Conservation (phyloP, 2,329 filamentous ascomycete species). For the Aureobasidium sp. region DNA sequence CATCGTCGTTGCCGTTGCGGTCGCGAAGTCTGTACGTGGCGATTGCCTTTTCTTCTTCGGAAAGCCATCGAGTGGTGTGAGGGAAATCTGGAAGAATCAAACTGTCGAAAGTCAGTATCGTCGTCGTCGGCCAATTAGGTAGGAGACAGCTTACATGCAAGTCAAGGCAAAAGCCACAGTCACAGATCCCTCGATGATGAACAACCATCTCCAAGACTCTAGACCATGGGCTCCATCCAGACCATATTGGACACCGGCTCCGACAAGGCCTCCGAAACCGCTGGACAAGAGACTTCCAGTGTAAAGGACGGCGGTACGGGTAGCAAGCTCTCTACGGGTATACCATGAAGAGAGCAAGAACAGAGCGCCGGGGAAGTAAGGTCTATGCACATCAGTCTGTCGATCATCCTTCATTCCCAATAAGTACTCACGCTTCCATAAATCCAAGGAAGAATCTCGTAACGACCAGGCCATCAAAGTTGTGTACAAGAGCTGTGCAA, state of each 20-base stretch:
- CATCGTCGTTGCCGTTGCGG: neutral
- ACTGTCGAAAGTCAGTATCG: neutral
- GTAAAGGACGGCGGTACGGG: constrained; percentile 30
- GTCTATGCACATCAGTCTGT: neutral
- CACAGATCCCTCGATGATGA: constrained; percentile 24
- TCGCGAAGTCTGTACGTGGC: constrained; percentile 10
- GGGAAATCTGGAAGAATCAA: constrained; percentile 52
- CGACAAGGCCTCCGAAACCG: constrained; percentile 34
- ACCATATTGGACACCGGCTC: constrained; percentile 26
- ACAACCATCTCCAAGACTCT: constrained; percentile 35
- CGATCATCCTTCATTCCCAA: neutral
- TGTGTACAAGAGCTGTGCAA: constrained; percentile 42
- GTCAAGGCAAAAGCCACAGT: neutral
- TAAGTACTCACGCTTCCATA: constrained; percentile 34
- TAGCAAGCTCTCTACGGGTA: constrained; percentile 29
- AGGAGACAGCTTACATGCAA: neutral
- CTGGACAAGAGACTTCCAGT: constrained; percentile 32
- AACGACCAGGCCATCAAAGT: constrained; percentile 40
- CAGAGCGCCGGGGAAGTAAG: constrained; percentile 17
- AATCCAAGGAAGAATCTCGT: constrained; percentile 48
- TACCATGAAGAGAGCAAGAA: constrained; percentile 30
- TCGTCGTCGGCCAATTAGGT: no score
- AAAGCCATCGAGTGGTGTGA: constrained; percentile 19
- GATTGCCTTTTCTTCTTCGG: constrained; percentile 14
- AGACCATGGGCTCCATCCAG: constrained; percentile 33